phyloP scores from a whole-genome alignment of 768 basidiomycete genomes.

The Xerocomellus intermedius region DNA sequence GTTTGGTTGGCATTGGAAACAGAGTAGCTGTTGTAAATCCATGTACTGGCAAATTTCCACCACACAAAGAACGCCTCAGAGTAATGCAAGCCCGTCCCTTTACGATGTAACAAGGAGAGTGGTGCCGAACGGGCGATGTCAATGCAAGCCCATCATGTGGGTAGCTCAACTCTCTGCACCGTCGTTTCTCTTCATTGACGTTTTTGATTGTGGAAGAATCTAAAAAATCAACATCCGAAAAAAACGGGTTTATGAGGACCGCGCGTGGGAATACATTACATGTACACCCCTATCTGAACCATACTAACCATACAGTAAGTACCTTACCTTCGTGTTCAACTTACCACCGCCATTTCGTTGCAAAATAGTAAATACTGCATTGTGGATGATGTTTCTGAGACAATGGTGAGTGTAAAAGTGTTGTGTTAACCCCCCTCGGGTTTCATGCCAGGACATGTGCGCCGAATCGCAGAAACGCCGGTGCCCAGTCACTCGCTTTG shows the following conservation, averaged over 20 bases:
- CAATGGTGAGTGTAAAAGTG: background rate
- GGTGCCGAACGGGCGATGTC: conserved; percentile 69
- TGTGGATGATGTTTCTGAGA: background rate
- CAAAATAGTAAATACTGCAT: background rate
- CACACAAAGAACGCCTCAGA: conserved; percentile 49
- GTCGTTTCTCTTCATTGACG: conserved; percentile 51
- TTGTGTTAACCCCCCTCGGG: background rate
- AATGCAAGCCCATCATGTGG: conserved; percentile 46
- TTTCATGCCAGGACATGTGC: background rate
- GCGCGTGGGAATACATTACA: conserved; percentile 24
- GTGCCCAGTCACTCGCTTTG: background rate
- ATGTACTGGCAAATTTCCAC: background rate
- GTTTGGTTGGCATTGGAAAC: no score
- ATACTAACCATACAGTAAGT: no score
- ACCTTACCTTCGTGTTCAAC: no score
- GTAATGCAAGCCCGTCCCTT: conserved; percentile 55
- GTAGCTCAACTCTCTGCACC: conserved; percentile 61
- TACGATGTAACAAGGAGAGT: conserved; percentile 52
- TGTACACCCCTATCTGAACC: conserved; percentile 3
- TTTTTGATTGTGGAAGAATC: conserved; percentile 51
- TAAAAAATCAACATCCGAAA: background rate
- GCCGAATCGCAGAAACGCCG: background rate
- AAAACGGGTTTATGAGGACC: background rate
- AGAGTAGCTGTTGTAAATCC: no score
- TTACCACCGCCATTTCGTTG: background rate